A percentile compares a stretch with the other conserved stretches of the same genome.
phyloP scores from a whole-genome alignment of 2,329 filamentous ascomycete species.

The Cercospora berteroae region DNA sequence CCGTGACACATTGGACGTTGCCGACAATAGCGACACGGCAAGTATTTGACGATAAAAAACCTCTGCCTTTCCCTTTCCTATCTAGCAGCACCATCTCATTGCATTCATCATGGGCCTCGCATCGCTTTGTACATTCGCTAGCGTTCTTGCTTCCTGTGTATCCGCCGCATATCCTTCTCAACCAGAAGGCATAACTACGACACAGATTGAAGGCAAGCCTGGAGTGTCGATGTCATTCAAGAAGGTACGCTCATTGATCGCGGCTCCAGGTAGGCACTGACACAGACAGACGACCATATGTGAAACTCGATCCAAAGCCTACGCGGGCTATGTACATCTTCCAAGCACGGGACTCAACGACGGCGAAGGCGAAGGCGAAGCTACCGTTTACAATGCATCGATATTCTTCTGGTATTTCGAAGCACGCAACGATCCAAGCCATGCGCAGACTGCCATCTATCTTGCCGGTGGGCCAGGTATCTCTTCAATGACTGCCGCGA shows the following conservation, averaged over 20 bases:
- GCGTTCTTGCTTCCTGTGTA: constrained; percentile 7
- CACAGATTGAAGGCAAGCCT: constrained; percentile 13
- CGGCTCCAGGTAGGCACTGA: background rate
- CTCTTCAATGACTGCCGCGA: constrained; percentile 58
- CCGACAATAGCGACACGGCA: background rate
- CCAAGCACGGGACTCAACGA: constrained; percentile 41
- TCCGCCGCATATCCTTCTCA: constrained; percentile 21
- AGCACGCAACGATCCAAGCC: constrained; percentile 50
- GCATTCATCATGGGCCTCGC: background rate
- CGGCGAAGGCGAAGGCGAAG: constrained; percentile 15
- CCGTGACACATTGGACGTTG: background rate
- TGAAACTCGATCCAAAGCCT: constrained; percentile 55
- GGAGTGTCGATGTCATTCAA: constrained; percentile 31
- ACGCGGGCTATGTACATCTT: constrained; percentile 58
- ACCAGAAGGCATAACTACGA: constrained; percentile 17
- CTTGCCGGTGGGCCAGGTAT: constrained; percentile 61
- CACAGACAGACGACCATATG: constrained; percentile 43
- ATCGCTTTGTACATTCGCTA: background rate
- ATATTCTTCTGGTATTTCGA: constrained; percentile 68
- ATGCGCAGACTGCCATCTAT: constrained; percentile 60
- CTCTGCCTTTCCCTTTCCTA: background rate
- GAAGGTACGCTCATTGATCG: constrained; percentile 9
- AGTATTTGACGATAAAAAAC: background rate
- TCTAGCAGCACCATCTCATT: background rate
- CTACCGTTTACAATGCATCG: constrained; percentile 30